Base-by-base conservation (phyloP, 2,329 filamentous ascomycete genomes). In the Colletotrichum lentis region DNA sequence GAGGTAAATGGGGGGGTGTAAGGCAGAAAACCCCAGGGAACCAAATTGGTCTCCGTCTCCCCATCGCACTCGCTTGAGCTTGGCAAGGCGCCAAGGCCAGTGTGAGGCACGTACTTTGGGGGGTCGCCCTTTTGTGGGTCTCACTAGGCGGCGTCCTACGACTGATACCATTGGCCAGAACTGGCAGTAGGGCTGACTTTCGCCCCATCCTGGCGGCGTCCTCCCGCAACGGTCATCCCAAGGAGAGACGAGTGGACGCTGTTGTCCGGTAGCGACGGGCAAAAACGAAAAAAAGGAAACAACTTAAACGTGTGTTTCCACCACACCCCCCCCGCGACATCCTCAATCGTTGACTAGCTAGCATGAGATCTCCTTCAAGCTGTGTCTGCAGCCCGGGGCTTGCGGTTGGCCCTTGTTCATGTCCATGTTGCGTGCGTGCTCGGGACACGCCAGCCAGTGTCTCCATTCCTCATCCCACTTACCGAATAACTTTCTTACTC, bases 41-140 rank as follows among this genome's bases (percentile, higher is more conserved):
- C 12, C 22, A 50, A 10, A 6, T 27, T 27, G 27, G 18, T n/a
- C n/a, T 5, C 20, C 46, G 18, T 56, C 64, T 27, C 58, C 44
- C 6, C 22, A 8, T 50, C 58, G 64, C 58, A 64, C 56, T 64
- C 62, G 62, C 55, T 53, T 64, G 54, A 27, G 6, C 16, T 22
- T 49, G n/a, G n/a, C n/a, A n/a, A n/a, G n/a, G n/a, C n/a, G n/a
- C n/a, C n/a, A n/a, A n/a, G n/a, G n/a, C n/a, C n/a, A n/a, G n/a
- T 16, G 2, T 12, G 12, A 22, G 43, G 43, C 20, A 46, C n/a
- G 27, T 27, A 27, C n/a, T 22, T 14, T 18, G 18, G 27, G 1
- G 27, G 46, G 27, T 16, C 20, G 12, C 18, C 27, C 11, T 5
- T 7, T 18, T 43, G 3, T 18, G 14, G 14, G 6, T 7, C 6